Base-by-base conservation (phyloP, 192 early-diverging fungal genomes). In the Backusella psychrophila region DNA sequence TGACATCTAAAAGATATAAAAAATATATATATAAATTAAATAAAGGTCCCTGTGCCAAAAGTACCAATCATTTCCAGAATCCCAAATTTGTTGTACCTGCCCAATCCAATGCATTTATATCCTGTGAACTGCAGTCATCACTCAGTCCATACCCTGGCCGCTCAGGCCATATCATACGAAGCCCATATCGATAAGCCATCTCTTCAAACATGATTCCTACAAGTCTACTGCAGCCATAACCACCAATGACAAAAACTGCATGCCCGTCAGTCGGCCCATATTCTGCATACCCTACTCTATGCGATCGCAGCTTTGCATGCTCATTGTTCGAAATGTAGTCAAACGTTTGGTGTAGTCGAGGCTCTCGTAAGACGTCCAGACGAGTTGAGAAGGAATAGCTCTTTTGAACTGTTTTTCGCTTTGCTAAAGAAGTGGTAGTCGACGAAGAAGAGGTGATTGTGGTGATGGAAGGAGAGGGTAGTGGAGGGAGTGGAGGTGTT, bases 121-220 rank as follows among this genome's bases (percentile, higher is more conserved):
- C 41, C 38, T 74, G 56, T 49, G 73, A 29, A 38, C 66, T 75
- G 73, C 82, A 80, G n/a, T 80, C 78, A 36, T 83, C 78, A 17
- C 72, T 75, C 12, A 83, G 19, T 5, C 82, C 82, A 80, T 83
- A 82, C 78, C 82, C 82, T 41, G 79, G 76, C 41, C 82, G 75
- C 72, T 83, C 82, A 6, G 82, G 82, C 79, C 79, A 80, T 33
- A 83, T 78, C 82, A 83, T 75, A 4, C 82, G 66, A 29, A 80
- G 52, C 26, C 71, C 71, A 69, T 83, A 69, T 36, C 74, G 38
- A 42, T 69, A 73, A n/a, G 76, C 75, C 6, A 80, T n/a, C n/a
- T 83, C 82, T 71, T 77, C 78, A 78, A 83, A 83, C 82, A 83
- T 80, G 44, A 80, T 69, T 29, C 82, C 79, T 14, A 83, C 82